Evolutionary conservation across 805 yeast species (phyloP).

Genomic region (Ogataea saltuana): DNA sequence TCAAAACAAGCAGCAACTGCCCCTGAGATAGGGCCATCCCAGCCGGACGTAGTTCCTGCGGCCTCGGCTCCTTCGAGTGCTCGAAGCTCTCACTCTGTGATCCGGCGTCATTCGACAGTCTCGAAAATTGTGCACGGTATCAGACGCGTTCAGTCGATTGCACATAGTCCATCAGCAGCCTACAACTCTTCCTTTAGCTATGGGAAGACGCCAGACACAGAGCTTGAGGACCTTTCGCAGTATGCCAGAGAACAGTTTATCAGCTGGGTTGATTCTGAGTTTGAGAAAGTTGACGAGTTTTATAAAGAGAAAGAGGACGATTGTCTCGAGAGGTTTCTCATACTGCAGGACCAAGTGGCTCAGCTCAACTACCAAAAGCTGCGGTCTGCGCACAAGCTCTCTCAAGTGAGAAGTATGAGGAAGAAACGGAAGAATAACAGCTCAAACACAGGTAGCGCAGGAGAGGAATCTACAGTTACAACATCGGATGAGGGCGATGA

Average conservation of each 20-base stretch:
- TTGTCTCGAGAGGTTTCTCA: slow-evolving; percentile 55
- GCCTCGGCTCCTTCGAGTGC: background rate
- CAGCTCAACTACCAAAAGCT: slow-evolving; percentile 57
- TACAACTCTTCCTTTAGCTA: background rate
- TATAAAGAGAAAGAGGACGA: slow-evolving; percentile 61
- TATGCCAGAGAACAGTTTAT: slow-evolving; percentile 51
- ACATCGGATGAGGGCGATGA: slow-evolving; percentile 15
- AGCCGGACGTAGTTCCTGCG: background rate
- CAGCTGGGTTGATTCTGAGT: slow-evolving; percentile 67
- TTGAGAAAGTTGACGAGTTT: slow-evolving; percentile 60
- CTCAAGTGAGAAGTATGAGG: slow-evolving; percentile 13
- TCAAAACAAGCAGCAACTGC: background rate
- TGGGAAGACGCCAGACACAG: slow-evolving; percentile 21
- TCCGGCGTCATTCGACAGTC: slow-evolving; percentile 29
- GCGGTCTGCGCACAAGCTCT: slow-evolving; percentile 24
- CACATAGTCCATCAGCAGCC: slow-evolving; percentile 9
- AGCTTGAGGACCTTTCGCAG: slow-evolving; percentile 34
- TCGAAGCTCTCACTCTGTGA: background rate
- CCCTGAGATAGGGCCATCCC: background rate
- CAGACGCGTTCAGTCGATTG: slow-evolving; percentile 19
- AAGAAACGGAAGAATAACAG: slow-evolving; percentile 8
- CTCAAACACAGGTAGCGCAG: background rate
- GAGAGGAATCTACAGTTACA: slow-evolving; percentile 8
- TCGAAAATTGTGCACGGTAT: slow-evolving; percentile 18
- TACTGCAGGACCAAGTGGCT: slow-evolving; percentile 68